These are phyloP conservation scores for Metschnikowia kunwiensis DNA, from an alignment of 805 yeast species.

Conservation along the genomic window DNA sequence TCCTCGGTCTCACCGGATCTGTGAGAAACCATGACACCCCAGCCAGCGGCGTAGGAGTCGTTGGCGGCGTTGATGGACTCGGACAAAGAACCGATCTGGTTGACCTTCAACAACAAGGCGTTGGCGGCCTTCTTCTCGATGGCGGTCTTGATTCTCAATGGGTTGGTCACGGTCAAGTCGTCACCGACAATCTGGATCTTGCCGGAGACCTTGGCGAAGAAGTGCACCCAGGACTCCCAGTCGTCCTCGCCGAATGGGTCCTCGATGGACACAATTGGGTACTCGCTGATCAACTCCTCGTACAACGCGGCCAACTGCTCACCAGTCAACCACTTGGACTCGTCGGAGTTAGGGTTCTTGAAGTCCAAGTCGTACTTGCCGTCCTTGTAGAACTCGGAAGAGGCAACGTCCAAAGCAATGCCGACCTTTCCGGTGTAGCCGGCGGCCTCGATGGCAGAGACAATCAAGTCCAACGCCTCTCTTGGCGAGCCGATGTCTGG, in stretches of 20 bases:
- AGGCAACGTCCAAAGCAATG: conserved; percentile 95
- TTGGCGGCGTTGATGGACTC: conserved; percentile 97
- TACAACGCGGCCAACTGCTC: conserved; percentile 82
- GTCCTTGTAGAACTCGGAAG: conserved; percentile 96
- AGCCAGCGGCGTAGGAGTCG: conserved; percentile 90
- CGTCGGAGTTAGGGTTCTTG: conserved; percentile 94
- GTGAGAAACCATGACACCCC: conserved; percentile 99
- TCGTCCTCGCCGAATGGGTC: conserved; percentile 99
- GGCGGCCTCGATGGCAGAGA: conserved; percentile 83
- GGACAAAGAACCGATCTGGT: conserved; percentile 96
- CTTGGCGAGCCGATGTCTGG: conserved; percentile 93
- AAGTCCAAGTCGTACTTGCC: conserved; percentile 97
- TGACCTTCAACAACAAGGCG: conserved; percentile 93
- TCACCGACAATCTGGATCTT: conserved; percentile 91
- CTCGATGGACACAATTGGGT: conserved; percentile 98
- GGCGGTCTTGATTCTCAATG: conserved; percentile 89
- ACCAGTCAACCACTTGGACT: conserved; percentile 88
- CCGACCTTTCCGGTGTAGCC: conserved; percentile 92
- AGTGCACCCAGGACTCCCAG: conserved; percentile 97
- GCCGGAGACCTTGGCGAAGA: conserved; percentile 65
- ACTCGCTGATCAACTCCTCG: conserved; percentile 72
- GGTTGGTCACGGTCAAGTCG: conserved; percentile 98
- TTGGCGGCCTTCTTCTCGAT: conserved; percentile 94
- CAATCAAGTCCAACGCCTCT: conserved; percentile 95
- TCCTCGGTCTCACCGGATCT: conserved; percentile 99